A percentile compares a stretch with the other conserved stretches of the same genome.
These are phyloP conservation scores for Lachancea mirantina DNA, from an alignment of 805 yeast genomes.

Conservation along the genomic window DNA sequence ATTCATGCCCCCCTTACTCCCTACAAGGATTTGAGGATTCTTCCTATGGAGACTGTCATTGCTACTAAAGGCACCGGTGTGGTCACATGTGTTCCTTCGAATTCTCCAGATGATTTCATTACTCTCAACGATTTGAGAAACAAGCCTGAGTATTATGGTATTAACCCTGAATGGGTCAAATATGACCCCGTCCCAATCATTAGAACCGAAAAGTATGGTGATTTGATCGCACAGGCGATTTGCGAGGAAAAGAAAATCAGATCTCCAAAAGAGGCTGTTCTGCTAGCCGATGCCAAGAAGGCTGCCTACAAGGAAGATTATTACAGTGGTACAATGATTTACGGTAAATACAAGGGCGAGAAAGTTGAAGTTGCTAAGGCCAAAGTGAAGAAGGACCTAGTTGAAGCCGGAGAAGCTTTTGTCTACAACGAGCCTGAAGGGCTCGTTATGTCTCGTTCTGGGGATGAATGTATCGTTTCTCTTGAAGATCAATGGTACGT, in stretches of 20 bases:
- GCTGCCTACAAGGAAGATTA: constrained; percentile 93
- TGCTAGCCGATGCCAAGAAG: constrained; percentile 89
- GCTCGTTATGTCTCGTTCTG: constrained; percentile 84
- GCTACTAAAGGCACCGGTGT: constrained; percentile 98
- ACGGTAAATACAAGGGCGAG: constrained; percentile 81
- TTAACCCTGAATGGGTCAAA: constrained; percentile 79
- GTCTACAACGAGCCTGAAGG: constrained; percentile 93
- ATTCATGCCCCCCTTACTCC: constrained; percentile 79
- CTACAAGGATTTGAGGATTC: constrained; percentile 62
- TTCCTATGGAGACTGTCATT: constrained; percentile 96
- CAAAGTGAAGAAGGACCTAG: constrained; percentile 73
- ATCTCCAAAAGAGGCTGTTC: constrained; percentile 86
- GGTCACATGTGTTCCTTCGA: constrained; percentile 98
- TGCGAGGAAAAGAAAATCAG: constrained; percentile 84
- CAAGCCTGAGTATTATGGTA: constrained; percentile 85
- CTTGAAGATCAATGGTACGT: constrained; percentile 98
- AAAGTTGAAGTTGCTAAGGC: constrained; percentile 88
- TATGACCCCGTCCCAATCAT: constrained; percentile 69
- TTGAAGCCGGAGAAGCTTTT: constrained; percentile 73
- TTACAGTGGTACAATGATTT: constrained; percentile 76
- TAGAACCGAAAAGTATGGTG: constrained; percentile 80
- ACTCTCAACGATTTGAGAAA: constrained; percentile 76
- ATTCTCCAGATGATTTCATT: constrained; percentile 94
- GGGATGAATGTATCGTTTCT: constrained; percentile 94
- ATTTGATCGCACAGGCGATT: constrained; percentile 73